Conservation (phyloP, 2,329 filamentous ascomycete genomes). For the Orbilia brochopaga region DNA sequence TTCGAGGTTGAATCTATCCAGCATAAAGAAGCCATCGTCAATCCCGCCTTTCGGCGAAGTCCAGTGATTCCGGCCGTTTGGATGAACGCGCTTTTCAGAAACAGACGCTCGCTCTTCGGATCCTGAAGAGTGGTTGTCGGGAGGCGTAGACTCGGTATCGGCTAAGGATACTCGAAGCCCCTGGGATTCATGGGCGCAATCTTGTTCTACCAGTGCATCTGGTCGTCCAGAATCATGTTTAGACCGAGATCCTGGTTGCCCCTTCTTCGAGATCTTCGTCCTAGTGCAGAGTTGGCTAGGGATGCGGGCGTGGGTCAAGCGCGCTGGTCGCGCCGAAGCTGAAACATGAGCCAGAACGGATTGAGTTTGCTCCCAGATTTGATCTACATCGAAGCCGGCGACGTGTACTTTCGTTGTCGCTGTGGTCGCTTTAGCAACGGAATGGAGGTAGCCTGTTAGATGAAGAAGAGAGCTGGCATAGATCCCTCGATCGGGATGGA, state of each 20-base stretch:
- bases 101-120: background rate
- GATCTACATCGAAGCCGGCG: constrained; percentile 82
- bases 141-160: background rate
- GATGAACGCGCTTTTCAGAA: background rate
- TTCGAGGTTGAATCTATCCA: constrained; percentile 95
- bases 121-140: background rate
- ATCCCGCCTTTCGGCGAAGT: constrained; percentile 64
- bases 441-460: constrained; percentile 13
- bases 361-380: constrained; percentile 93
- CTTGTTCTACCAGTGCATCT: too few relatives aligned
- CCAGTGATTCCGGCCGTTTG: background rate
- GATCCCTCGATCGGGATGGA: constrained; percentile 2
- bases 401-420: constrained; percentile 70
- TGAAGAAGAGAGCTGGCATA: constrained; percentile 15
- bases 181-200: too few relatives aligned
- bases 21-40: constrained; percentile 97
- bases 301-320: background rate
- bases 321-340: background rate
- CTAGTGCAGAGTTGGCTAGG: too few relatives aligned
- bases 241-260: too few relatives aligned
- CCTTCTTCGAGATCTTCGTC: too few relatives aligned
- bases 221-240: too few relatives aligned
- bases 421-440: background rate
- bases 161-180: background rate
- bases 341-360: constrained; percentile 50